phyloP scores from a whole-genome alignment of 1,139 yeast genomes.

The Pichia sp. region DNA sequence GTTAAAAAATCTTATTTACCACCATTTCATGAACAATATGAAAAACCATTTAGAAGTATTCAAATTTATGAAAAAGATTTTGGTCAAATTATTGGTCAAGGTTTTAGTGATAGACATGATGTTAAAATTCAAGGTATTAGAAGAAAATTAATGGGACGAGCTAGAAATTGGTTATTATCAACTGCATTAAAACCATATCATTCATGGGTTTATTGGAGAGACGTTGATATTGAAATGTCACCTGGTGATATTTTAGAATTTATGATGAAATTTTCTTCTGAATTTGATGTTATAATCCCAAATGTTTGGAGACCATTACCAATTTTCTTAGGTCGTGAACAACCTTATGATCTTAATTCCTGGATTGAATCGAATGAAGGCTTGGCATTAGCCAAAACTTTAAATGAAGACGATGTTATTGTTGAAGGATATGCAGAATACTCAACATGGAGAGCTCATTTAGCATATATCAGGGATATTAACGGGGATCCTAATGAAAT shows the following conservation, averaged over 20 bases:
- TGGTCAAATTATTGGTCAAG: constrained; percentile 81
- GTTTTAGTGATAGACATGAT: constrained; percentile 84
- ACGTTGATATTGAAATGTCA: constrained; percentile 79
- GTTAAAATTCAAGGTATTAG: constrained; percentile 87
- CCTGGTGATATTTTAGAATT: constrained; percentile 77
- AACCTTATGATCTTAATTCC: constrained; percentile 81
- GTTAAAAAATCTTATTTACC: constrained; percentile 54
- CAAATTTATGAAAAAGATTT: constrained; percentile 78
- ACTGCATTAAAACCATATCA: constrained; percentile 77
- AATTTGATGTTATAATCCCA: constrained; percentile 80
- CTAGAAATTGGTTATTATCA: constrained; percentile 80
- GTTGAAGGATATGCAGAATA: constrained; percentile 90
- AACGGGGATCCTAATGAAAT: constrained; percentile 61
- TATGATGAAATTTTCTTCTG: constrained; percentile 55
- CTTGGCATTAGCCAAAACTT: constrained; percentile 53
- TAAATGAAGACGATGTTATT: constrained; percentile 79
- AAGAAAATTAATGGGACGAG: constrained; percentile 83
- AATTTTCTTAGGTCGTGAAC: constrained; percentile 67
- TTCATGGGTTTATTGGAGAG: constrained; percentile 95
- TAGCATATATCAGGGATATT: constrained; percentile 65
- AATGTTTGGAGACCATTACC: constrained; percentile 89
- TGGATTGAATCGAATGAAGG: constrained; percentile 82
- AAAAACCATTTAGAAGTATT: constrained; percentile 68
- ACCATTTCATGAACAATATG: constrained; percentile 58
- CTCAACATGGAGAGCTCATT: constrained; percentile 82